Conservation (phyloP, 345 rosid species). For the Rhizophora apiculata region DNA sequence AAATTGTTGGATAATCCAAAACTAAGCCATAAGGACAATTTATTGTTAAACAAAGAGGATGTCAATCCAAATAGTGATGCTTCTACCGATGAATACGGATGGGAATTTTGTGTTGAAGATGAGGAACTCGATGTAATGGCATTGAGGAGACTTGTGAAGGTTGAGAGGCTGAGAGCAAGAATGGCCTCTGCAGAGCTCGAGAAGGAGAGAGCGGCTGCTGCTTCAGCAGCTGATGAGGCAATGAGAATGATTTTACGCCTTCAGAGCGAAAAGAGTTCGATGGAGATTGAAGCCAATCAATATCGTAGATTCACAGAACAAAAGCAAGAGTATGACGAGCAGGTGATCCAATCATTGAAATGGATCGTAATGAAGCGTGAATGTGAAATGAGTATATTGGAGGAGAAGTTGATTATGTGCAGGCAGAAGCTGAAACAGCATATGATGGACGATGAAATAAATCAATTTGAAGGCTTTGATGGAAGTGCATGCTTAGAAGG, state of each 20-base stretch:
- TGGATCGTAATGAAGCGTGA: constrained; percentile 52
- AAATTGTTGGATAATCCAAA: constrained; percentile 20
- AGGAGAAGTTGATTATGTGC: constrained; percentile 32
- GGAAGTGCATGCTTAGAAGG: constrained; percentile 10
- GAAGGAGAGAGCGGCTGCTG: constrained; percentile 67
- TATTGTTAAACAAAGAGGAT: constrained; percentile 13
- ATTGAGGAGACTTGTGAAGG: constrained; percentile 56
- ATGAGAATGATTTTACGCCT: constrained; percentile 85
- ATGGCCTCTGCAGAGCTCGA: constrained; percentile 52
- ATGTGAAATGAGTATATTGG: constrained; percentile 30
- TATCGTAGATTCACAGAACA: constrained; percentile 55
- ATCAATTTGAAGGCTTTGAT: constrained; percentile 22
- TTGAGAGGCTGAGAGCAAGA: constrained; percentile 49
- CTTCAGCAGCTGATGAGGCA: constrained; percentile 72
- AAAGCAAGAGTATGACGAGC: constrained; percentile 46
- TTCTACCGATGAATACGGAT: constrained; percentile 25
- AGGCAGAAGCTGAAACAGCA: constrained; percentile 24
- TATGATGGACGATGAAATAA: constrained; percentile 23
- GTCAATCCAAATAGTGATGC: constrained; percentile 2
- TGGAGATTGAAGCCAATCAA: constrained; percentile 60
- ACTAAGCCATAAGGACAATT: background rate
- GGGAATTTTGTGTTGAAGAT: constrained; percentile 44
- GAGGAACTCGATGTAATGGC: constrained; percentile 43
- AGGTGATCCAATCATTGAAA: constrained; percentile 60
- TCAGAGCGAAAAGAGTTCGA: constrained; percentile 57